These are phyloP conservation scores for Verticillium alfalfae DNA, from an alignment of 2,329 filamentous ascomycete species.

Conservation along the genomic window DNA sequence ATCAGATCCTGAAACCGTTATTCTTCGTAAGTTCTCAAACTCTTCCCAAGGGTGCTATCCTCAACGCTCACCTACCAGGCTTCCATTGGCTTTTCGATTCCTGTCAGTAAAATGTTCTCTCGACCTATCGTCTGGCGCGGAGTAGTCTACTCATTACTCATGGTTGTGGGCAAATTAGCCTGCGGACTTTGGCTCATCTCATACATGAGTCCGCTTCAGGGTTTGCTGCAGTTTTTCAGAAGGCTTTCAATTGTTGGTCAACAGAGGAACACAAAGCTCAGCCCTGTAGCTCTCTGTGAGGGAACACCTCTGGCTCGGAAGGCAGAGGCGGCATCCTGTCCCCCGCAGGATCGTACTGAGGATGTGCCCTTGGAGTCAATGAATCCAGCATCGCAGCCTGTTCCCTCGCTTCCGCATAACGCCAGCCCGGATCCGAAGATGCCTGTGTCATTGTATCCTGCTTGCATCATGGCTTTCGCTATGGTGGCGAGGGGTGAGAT, in stretches of 20 bases:
- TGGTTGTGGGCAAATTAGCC: conserved; percentile 56
- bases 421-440: conserved; percentile 26
- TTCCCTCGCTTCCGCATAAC: not conserved
- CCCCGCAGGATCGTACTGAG: not conserved
- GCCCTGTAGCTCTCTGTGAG: conserved; percentile 5
- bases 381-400: not conserved
- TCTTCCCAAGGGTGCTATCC: too few relatives aligned
- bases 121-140: conserved; percentile 65
- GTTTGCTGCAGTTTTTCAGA: not conserved
- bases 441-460: conserved; percentile 60
- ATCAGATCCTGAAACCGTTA: conserved; percentile 59
- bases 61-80: conserved; percentile 23
- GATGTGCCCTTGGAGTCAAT: not conserved
- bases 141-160: conserved; percentile 65
- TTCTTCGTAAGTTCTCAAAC: conserved; percentile 56
- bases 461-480: conserved; percentile 56
- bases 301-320: not conserved
- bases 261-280: conserved; percentile 1
- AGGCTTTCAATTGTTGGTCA: not conserved
- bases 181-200: conserved; percentile 56
- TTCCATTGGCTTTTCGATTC: conserved; percentile 72
- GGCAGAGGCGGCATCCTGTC: not conserved
- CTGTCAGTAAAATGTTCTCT: conserved; percentile 63
- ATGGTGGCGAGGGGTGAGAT: conserved; percentile 81
- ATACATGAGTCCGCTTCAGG: conserved; percentile 16